Evolutionary conservation across 305 asterid species (phyloP).

Genomic region (Vinca major): DNA sequence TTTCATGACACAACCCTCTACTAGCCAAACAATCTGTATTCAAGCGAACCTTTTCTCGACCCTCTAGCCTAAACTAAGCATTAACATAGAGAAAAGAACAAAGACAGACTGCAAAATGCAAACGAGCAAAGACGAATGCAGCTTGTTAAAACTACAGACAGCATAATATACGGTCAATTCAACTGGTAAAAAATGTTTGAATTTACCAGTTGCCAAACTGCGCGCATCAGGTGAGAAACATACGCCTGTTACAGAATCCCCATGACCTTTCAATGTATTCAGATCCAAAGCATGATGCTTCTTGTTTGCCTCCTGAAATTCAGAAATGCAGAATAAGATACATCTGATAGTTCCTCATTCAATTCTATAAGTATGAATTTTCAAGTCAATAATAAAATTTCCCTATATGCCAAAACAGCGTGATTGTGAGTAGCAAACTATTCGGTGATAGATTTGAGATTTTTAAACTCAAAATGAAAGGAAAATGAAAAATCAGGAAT

Average conservation of each 20-base stretch:
- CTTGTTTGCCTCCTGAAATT: conserved; percentile 66
- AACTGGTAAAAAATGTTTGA: neutral
- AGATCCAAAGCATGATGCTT: conserved; percentile 89
- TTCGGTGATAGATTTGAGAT: too few species aligned
- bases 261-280: conserved; percentile 96
- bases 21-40: neutral
- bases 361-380: too few species aligned
- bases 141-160: neutral
- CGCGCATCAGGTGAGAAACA: conserved; percentile 78
- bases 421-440: too few species aligned
- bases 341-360: neutral
- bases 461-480: too few species aligned
- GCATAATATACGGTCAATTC: neutral
- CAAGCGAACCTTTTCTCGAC: neutral
- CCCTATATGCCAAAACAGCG: too few species aligned
- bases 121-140: too few species aligned
- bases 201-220: conserved; percentile 75
- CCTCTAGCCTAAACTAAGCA: neutral
- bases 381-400: too few species aligned
- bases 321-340: neutral
- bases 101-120: too few species aligned
- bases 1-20: neutral
- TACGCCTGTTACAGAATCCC: conserved; percentile 79
- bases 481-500: too few species aligned
- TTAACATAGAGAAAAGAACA: neutral